A percentile compares a stretch with the other conserved stretches of the same genome.
These are phyloP conservation scores for Lecanicillium sp. DNA, from an alignment of 2,329 filamentous ascomycete species.

Conservation along the genomic window DNA sequence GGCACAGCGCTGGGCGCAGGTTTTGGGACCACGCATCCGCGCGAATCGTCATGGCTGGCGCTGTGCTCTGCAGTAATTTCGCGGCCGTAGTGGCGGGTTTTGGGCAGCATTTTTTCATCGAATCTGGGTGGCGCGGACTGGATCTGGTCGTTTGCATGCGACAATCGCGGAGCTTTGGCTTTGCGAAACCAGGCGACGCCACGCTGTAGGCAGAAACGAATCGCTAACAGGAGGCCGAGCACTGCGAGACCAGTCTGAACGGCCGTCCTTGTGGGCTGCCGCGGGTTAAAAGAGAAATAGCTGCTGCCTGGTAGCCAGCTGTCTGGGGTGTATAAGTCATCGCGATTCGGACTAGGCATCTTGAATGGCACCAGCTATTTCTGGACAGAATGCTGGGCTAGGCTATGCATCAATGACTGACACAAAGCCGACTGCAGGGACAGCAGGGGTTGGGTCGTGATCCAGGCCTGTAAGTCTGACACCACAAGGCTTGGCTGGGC, in stretches of 20 bases:
- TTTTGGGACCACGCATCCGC: neutral
- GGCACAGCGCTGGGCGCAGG: neutral
- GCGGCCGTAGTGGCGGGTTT: slow-evolving; percentile 15
- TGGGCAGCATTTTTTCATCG: slow-evolving; percentile 19
- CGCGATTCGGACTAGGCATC: slow-evolving; percentile 3
- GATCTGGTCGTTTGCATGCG: neutral
- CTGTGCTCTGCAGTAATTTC: neutral
- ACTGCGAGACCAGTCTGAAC: slow-evolving; percentile 12
- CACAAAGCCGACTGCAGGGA: slow-evolving; percentile 10
- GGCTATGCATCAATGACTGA: slow-evolving; percentile 7
- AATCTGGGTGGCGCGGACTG: neutral
- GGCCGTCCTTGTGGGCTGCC: slow-evolving; percentile 8
- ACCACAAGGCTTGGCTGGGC: slow-evolving; percentile 3
- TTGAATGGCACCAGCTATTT: slow-evolving; percentile 8
- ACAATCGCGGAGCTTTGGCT: slow-evolving; percentile 15
- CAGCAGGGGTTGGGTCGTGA: slow-evolving; percentile 8
- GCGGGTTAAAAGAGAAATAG: slow-evolving; percentile 5
- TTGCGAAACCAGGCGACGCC: slow-evolving; percentile 4
- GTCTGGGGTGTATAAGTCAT: slow-evolving; percentile 4
- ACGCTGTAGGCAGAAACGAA: slow-evolving; percentile 10
- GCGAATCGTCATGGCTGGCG: neutral
- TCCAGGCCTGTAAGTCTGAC: slow-evolving; percentile 5
- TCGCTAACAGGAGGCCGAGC: slow-evolving; percentile 8
- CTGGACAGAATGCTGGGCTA: neutral
- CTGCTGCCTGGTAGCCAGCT: neutral